Base-by-base conservation (phyloP, 495 filamentous ascomycete genomes). In the Neurospora discreta region DNA sequence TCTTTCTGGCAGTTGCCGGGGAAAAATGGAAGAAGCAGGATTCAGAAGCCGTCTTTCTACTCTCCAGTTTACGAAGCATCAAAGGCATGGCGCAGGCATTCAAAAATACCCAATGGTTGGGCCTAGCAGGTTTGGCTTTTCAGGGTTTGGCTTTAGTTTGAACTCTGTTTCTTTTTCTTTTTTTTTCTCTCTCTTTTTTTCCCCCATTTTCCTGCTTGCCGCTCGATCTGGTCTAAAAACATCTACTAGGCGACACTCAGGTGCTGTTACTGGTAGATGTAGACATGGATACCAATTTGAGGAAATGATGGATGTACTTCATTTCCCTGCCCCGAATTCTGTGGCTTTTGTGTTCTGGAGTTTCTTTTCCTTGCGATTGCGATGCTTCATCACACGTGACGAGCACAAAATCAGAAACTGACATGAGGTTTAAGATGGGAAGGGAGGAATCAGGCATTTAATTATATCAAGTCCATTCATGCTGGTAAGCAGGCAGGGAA, bases 161-260 rank as follows among this genome's bases (percentile, higher is more conserved):
- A 74, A 73, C 74, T 36, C 26, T 33, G 65, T 71, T 68, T 42
- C 68, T 23, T 23, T 40, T 58, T 18, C 46, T 44, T 70, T 23
- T 41, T 40, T 58, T 10, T 60, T 33, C 58, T 71, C 6, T n/a
- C 36, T 41, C 30, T 52, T 42, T 36, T 9, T 39, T 40, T 39
- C n/a, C n/a, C n/a, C n/a, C n/a, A n/a, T 20, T 41, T 40, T 15
- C 69, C 40, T 18, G 44, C 23, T 65, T 18, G 44, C 23, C 30
- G 13, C 52, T 33, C 13, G n/a, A n/a, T 60, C 18, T 18, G 52
- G 52, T 60, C 52, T 60, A 60, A 58, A 16, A 26, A 60, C 1
- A 10, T 52, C 44, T 52, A 52, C 20, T 26, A 1, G 44, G 44
- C 44, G 44, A 52, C 44, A 26, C 10, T 15, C 20, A 23, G 20